Evolutionary conservation across 2,329 filamentous ascomycete species (phyloP), one percentile per base, ranked within the genome.

Genomic region (Alternaria metachromatica): DNA sequence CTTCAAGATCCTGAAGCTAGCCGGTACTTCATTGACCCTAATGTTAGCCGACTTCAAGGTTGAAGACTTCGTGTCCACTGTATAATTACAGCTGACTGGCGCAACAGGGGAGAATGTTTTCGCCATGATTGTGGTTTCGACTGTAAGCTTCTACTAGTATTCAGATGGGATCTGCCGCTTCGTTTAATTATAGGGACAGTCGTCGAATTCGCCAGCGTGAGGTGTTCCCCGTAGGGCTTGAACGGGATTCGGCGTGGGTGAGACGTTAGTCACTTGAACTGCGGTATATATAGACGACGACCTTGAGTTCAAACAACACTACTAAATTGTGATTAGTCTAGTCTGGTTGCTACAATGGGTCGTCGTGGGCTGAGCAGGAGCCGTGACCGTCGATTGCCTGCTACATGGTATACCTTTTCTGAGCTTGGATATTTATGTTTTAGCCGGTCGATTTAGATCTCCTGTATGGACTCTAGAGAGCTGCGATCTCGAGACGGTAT

Each of bases 401-500:
- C 72, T 68, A 75, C 55, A 48, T 10, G 72, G 71, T 80, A 76
- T 80, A 80, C 78, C 78, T 80, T 80, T 80, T 71, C 55, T 50
- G 43, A 56, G 57, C 43, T 57, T 41, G 21, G 57, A 18, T 64
- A 64, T 66, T 64, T 78, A 78, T 33, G 72, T 73, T 81, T 84
- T 80, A 70, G 82, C 80, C 49, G 82, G 83, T 70, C 82, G 81
- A 50, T 79, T 84, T 67, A 76, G 80, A 77, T 86, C 84, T 72
- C 85, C 85, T 72, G 85, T 87, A 81, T 87, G 85, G 49, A 83
- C 82, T 82, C 82, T 85, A 65, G 84, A 87, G 43, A 87, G 80
- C 76, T 87, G 85, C 65, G 84, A 82, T 84, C 84, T 86, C 80
- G 85, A 86, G 76, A 87, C 83, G 62, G 84, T 83, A 78, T 83